Percentiles rank a stretch among this genome's conserved stretches.
Evolutionary conservation across 176 grass and related monocot species (phyloP).

Genomic region (Raddia distichophylla): DNA sequence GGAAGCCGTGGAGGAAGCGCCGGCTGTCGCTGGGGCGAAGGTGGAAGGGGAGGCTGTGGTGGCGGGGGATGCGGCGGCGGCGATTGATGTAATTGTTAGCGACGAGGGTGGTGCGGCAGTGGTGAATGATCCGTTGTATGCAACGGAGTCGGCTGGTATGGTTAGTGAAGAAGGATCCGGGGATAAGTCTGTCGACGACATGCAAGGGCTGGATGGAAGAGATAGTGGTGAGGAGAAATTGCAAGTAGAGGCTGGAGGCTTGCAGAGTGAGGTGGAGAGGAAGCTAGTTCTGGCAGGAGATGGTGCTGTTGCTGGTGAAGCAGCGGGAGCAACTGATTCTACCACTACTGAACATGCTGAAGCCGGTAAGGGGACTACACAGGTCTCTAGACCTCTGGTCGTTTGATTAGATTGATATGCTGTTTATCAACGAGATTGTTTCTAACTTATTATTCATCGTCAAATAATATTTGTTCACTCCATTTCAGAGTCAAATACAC

Average conservation of each 20-base stretch:
- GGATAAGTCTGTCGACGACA: not conserved
- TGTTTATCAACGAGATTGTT: not conserved
- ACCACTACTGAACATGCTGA: not conserved
- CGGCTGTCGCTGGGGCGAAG: not conserved
- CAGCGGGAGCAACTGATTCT: slow-evolving; percentile 14
- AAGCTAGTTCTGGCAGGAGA: slow-evolving; percentile 3
- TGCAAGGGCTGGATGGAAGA: not conserved
- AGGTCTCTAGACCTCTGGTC: not conserved
- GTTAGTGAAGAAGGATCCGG: slow-evolving; percentile 20
- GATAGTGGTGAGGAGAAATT: slow-evolving; percentile 1
- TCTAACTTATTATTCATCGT: not conserved
- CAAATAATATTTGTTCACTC: not conserved
- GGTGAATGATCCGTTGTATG: slow-evolving; percentile 27
- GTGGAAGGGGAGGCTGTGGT: slow-evolving; percentile 13
- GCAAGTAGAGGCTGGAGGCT: slow-evolving; percentile 5
- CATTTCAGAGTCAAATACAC: slow-evolving; percentile 14
- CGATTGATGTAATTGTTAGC: not conserved
- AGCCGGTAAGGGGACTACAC: slow-evolving; percentile 36
- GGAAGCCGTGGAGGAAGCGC: slow-evolving; percentile 19
- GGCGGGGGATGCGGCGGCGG: not conserved
- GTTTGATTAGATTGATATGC: not conserved
- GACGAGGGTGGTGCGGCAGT: not conserved
- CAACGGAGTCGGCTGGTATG: slow-evolving; percentile 41
- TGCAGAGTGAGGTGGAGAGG: not conserved
- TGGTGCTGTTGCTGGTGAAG: slow-evolving; percentile 6